phyloP scores from a whole-genome alignment of 345 rosid species.

The Atalantia buxifolia region DNA sequence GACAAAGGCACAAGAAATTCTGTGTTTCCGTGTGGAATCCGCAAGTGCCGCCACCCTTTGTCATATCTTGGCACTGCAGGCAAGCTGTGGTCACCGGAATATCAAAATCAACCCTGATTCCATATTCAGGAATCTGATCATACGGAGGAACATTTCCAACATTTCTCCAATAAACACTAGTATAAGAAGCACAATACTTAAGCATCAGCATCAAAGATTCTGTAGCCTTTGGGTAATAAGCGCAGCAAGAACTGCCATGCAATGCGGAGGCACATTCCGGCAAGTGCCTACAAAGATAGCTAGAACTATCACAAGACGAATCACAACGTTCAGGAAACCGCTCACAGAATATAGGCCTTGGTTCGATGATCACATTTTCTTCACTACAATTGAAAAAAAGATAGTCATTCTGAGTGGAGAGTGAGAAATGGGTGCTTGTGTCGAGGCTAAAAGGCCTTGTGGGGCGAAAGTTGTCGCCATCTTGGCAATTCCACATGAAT shows the following conservation, averaged over 20 bases:
- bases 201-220: constrained; percentile 88
- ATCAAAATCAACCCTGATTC: constrained; percentile 75
- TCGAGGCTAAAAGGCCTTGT: constrained; percentile 86
- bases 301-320: constrained; percentile 83
- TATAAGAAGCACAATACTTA: constrained; percentile 70
- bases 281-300: constrained; percentile 85
- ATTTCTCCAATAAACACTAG: constrained; percentile 86
- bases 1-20: constrained; percentile 64
- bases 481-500: constrained; percentile 85
- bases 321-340: constrained; percentile 85
- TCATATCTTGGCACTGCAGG: constrained; percentile 77
- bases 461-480: constrained; percentile 60
- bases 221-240: constrained; percentile 76
- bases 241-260: constrained; percentile 64
- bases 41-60: constrained; percentile 72
- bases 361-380: constrained; percentile 65
- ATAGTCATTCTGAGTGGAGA: constrained; percentile 82
- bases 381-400: constrained; percentile 85
- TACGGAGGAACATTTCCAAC: constrained; percentile 40
- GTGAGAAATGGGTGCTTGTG: constrained; percentile 71
- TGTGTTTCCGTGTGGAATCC: constrained; percentile 63
- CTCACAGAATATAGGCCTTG: constrained; percentile 81
- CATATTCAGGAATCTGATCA: constrained; percentile 79
- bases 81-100: constrained; percentile 73
- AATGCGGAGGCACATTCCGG: constrained; percentile 61